Base-by-base conservation (phyloP, 805 yeast species). In the Teunomyces gatunensis region DNA sequence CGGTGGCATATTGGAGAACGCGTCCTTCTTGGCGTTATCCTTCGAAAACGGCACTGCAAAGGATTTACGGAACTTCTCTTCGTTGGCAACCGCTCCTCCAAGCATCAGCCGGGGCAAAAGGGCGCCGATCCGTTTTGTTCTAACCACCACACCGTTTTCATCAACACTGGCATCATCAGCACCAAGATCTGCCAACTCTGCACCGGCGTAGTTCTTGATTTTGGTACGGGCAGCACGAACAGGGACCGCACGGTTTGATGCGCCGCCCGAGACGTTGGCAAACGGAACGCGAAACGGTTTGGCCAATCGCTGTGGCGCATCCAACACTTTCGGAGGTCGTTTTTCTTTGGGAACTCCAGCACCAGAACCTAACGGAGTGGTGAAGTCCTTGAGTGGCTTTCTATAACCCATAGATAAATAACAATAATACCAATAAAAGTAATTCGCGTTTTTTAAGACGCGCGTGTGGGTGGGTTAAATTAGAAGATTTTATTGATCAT, bases 271-370 rank as follows among this genome's bases (percentile, higher is more conserved):
- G 23, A 55, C 47, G 27, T 52, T 54, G 13, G 66, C 64, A 53
- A 84, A 78, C 0, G 95, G 95, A 0, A 85, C 77, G 49, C 73
- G 79, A 66, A 87, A 87, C 0, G 95, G 95, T 57, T 74, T 80
- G 2, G 82, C 67, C n/a, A 87, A 68, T 18, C 78, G 68, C 5
- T 63, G 69, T 2, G 74, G 65, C 2, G 88, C 77, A 44, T 81
- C 83, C 3, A 75, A 72, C 17, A 78, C 72, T 13, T 77, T 69
- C 18, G 84, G 71, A 6, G 84, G 83, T 37, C 84, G 69, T 42
- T 78, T 74, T 6, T 75, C 74, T 13, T 75, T 72, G n/a, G 81
- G 77, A 0, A 86, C 72, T 0, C 87, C 86, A 0, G 87, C 87
- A 0, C 91, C 92, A 1, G 83, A 79, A 1, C 90, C 91, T 28